Conservation (phyloP, 805 yeast species). For the Zygosaccharomyces siamensis region DNA sequence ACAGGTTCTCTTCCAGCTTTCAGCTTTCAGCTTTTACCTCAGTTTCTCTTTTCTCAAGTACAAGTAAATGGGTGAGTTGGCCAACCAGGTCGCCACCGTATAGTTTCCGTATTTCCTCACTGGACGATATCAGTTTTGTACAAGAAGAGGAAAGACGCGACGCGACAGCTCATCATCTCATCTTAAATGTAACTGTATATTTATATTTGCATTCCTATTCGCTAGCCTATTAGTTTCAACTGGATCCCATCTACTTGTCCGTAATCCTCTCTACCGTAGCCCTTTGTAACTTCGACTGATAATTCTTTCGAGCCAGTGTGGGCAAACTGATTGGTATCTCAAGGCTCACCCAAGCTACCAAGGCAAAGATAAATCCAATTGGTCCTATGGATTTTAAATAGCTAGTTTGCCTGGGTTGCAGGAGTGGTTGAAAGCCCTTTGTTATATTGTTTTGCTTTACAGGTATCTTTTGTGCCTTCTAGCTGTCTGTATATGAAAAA, state of each 20-base stretch:
- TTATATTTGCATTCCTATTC: not conserved
- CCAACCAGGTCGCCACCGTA: not conserved
- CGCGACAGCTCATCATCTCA: not conserved
- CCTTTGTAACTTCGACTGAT: not conserved
- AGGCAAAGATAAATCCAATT: not conserved
- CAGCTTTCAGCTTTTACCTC: too few relatives aligned
- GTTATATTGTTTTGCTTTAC: not conserved
- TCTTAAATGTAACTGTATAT: not conserved
- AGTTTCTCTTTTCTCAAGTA: too few relatives aligned
- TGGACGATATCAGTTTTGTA: conserved; percentile 2
- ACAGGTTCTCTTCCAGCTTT: too few relatives aligned
- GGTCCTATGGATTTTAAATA: not conserved
- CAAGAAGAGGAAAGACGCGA: conserved; percentile 5
- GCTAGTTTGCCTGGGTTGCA: not conserved
- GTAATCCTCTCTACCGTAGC: not conserved
- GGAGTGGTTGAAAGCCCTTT: too few relatives aligned
- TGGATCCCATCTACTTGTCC: not conserved
- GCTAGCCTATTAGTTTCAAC: not conserved
- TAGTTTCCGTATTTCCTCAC: conserved; percentile 3
- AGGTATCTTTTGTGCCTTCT: not conserved
- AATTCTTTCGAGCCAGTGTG: not conserved
- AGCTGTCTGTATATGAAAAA: not conserved
- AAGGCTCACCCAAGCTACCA: not conserved
- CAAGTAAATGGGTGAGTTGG: not conserved
- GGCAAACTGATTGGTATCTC: not conserved